phyloP scores from a whole-genome alignment of 495 filamentous ascomycete genomes.

The Aspergillus hancockii region DNA sequence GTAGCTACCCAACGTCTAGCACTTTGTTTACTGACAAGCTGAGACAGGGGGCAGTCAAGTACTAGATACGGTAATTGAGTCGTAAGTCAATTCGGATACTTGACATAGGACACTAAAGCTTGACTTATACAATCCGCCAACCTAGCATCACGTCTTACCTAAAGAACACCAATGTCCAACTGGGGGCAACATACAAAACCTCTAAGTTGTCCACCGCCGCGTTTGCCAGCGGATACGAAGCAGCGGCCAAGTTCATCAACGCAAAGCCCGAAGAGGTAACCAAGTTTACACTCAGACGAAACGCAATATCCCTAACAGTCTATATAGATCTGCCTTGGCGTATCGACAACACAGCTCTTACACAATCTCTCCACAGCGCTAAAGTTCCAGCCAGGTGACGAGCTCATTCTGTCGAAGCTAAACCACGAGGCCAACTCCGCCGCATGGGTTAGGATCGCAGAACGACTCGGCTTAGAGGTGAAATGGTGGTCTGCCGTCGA shows the following conservation, averaged over 20 bases:
- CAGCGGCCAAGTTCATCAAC: slow-evolving; percentile 69
- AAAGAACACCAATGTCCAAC: slow-evolving; percentile 67
- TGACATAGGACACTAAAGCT: neutral
- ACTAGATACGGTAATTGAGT: slow-evolving; percentile 61
- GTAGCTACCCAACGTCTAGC: neutral
- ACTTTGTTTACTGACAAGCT: neutral
- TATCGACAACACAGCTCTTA: slow-evolving; percentile 72
- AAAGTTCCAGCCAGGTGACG: slow-evolving; percentile 56
- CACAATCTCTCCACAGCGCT: slow-evolving; percentile 67
- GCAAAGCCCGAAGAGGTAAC: slow-evolving; percentile 60
- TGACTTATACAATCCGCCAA: neutral
- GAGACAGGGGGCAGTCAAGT: slow-evolving; percentile 64
- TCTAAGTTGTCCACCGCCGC: slow-evolving; percentile 54
- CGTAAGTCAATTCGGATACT: slow-evolving; percentile 44
- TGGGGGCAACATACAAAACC: slow-evolving; percentile 64
- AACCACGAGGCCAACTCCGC: slow-evolving; percentile 75
- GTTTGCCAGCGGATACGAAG: slow-evolving; percentile 56
- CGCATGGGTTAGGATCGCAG: slow-evolving; percentile 66
- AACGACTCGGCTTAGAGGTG: slow-evolving; percentile 53
- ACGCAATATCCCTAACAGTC: slow-evolving; percentile 5
- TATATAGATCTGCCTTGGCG: slow-evolving; percentile 46
- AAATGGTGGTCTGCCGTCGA: slow-evolving; percentile 62
- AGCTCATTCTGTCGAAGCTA: slow-evolving; percentile 65
- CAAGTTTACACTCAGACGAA: neutral
- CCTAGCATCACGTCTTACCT: slow-evolving; percentile 65